These are phyloP conservation scores for Trichoderma harzianum DNA, from an alignment of 2,329 filamentous ascomycete species.

Conservation along the genomic window DNA sequence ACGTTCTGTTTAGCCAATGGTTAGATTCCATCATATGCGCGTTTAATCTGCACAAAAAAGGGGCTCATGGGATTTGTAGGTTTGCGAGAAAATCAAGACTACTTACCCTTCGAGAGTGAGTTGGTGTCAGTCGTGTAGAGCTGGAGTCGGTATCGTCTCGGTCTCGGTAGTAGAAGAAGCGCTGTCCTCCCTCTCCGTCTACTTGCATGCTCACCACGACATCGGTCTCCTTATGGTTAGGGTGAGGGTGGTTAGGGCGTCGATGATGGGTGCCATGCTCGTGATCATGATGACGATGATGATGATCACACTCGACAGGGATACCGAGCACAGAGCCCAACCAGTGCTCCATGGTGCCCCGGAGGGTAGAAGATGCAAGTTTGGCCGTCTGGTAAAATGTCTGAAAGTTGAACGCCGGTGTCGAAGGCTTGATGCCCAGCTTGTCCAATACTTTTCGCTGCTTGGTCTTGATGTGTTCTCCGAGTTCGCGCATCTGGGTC, in stretches of 20 bases:
- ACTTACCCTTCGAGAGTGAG: background rate
- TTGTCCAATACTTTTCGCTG: constrained; percentile 1
- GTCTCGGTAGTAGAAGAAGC: constrained; percentile 9
- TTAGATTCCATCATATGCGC: background rate
- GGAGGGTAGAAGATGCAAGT: background rate
- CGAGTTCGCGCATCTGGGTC: constrained; percentile 6
- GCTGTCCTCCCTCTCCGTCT: background rate
- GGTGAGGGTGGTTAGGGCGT: background rate
- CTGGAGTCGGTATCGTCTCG: background rate
- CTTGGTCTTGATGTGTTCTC: background rate
- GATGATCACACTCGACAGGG: background rate
- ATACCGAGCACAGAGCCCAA: constrained; percentile 7
- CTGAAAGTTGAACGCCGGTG: background rate
- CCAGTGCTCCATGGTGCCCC: constrained; percentile 15
- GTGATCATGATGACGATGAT: background rate
- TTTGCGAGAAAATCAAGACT: background rate
- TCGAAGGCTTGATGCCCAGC: background rate
- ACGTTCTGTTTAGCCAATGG: background rate
- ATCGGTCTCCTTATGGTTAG: background rate
- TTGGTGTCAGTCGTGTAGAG: background rate
- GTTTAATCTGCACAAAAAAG: background rate
- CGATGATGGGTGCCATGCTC: background rate
- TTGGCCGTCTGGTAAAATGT: constrained; percentile 9
- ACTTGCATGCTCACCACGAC: constrained; percentile 4
- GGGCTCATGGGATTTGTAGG: background rate